Base-by-base conservation (phyloP, 768 basidiomycete species). In the Tricholomella constricta region DNA sequence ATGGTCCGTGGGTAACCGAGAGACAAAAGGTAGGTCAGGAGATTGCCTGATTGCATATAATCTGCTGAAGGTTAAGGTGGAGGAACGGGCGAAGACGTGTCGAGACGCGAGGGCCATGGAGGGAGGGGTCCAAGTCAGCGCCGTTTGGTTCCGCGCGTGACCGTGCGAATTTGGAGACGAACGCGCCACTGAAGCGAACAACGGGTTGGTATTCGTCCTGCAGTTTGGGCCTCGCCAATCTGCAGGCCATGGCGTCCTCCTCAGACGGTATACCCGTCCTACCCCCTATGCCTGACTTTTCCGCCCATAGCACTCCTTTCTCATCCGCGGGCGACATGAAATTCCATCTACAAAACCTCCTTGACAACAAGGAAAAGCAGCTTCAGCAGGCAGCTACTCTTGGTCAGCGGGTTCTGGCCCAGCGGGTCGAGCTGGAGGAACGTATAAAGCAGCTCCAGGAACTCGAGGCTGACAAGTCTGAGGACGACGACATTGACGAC, bases 361-460 rank as follows among this genome's bases (percentile, higher is more conserved):
- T 98, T 60, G 91, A 93, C 72, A 80, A 76, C 67, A 98, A 98
- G 78, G 91, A 94, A 70, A 85, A 86, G 65, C 94, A 98, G 69
- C 86, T 98, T 29, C 86, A 92, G 58, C 89, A 92, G 58, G 92
- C 93, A 4, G 94, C 91, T 32, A 88, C 86, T 50, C 85, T 98
- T 66, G 95, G 96, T 46, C 94, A 97, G 72, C 89, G 91, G 69
- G 85, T 98, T 62, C 85, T 98, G 56, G 82, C 85, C 17, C 96
- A 98, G 76, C 93, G 93, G 72, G 87, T 91, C 73, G 91, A 96
- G 66, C 83, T 98, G 56, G 92, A 97, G 70, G 86, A 88, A 65
- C 83, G 91, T 46, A 91, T 98, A 54, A 78, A 83, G 38, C 88
- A 89, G 64, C 78, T 96, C 47, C 88, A 92, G 61, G 88, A 88